Base-by-base conservation (phyloP, 805 yeast species). In the Cyberlindnera samutprakarnensis region DNA sequence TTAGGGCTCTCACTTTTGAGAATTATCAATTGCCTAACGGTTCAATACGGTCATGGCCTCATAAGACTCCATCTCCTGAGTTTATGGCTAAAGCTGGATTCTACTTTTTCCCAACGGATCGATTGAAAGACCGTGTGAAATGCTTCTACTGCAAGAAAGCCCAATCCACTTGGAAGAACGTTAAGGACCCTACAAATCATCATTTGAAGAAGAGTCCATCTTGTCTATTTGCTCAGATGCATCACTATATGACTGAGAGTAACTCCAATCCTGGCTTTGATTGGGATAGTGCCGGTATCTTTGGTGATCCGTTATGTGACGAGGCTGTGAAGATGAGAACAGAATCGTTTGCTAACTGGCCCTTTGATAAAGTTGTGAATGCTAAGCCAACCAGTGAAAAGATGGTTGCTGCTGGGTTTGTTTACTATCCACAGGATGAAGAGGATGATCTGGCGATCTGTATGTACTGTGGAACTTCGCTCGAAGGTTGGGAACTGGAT, bases 401-500 rank as follows among this genome's bases (percentile, higher is more conserved):
- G 27, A 51, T 83, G 57, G 73, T 75, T 2, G 66, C 64, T 19
- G 72, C 75, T 21, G 94, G 94, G 1, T 79, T 83, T 47, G 75
- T 65, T 39, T 77, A 68, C 47, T 57, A 64, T 9, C 81, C 85
- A 2, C 40, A 51, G 18, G 56, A 61, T 3, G 47, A 49, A n/a
- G 61, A 59, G 23, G 75, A 68, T 32, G 81, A 77, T 49, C 63
- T 70, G 18, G 74, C 75, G 1, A 59, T 71, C 3, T 83, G 94
- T 50, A 61, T 71, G 41, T 73, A 72, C 47, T 83, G 94, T 53
- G 72, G 70, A 9, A 57, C 69, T 14, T 68, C 78, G 1, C 56
- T 72, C 12, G 81, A 80, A 32, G 87, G 86, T 3, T 83, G 94
- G 94, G 82, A 71, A 36, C 49, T 55, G 2, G 64, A 59, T 3